A percentile compares a stretch with the other conserved stretches of the same genome.
Conservation (phyloP, 148 eudicot species). For the Linanthus parryae region DNA sequence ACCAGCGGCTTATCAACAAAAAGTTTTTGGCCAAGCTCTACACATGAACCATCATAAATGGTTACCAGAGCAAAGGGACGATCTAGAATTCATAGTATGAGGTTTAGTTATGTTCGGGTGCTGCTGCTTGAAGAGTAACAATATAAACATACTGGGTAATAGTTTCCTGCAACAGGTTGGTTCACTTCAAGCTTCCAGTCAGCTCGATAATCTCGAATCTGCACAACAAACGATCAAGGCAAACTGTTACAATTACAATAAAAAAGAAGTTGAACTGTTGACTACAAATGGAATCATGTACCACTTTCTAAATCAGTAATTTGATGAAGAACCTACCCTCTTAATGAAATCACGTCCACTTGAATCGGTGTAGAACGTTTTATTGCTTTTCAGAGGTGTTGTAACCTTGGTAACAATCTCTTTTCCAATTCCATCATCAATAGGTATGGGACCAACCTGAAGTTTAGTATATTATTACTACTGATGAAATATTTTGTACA, state of each 20-base stretch:
- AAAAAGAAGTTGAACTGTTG: no score
- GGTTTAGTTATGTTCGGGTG: no score
- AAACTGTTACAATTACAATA: background rate
- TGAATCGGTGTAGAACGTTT: slow-evolving; percentile 87
- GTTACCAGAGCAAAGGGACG: no score
- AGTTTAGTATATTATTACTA: slow-evolving; percentile 1
- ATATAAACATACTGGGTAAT: slow-evolving; percentile 78
- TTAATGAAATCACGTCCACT: slow-evolving; percentile 92
- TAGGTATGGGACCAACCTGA: slow-evolving; percentile 94
- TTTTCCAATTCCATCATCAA: slow-evolving; percentile 82
- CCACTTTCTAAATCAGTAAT: background rate
- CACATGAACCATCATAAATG: no score
- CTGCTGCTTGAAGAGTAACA: no score
- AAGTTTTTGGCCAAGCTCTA: no score
- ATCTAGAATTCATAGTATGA: no score
- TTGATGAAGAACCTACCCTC: slow-evolving; percentile 42
- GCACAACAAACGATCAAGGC: slow-evolving; percentile 18
- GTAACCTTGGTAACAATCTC: slow-evolving; percentile 75
- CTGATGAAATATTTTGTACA: no score
- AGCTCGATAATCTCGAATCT: slow-evolving; percentile 92
- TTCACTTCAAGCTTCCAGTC: slow-evolving; percentile 93
- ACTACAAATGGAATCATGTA: background rate
- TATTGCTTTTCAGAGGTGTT: slow-evolving; percentile 50
- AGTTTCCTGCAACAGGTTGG: slow-evolving; percentile 93
- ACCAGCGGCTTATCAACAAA: no score